A percentile compares a stretch with the other conserved stretches of the same genome.
These are phyloP conservation scores for Phialemoniopsis sp. DNA, from an alignment of 2,329 filamentous ascomycete species.

Conservation along the genomic window DNA sequence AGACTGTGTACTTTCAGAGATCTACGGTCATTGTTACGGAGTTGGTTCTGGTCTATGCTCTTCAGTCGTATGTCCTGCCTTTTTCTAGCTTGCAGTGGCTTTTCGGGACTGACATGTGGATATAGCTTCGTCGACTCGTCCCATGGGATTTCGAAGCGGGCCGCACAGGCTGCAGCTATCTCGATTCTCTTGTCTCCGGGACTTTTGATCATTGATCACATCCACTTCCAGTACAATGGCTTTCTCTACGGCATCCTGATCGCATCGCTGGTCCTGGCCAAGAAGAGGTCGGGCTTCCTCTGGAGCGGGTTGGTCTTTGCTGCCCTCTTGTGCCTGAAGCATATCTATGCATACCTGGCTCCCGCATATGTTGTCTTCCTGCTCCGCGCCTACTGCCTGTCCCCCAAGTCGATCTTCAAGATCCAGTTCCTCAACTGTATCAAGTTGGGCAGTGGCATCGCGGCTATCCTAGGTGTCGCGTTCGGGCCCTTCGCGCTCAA, in stretches of 20 bases:
- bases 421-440: slow-evolving; percentile 75
- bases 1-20: slow-evolving; percentile 90
- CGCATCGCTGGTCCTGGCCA: slow-evolving; percentile 78
- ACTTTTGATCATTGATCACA: slow-evolving; percentile 94
- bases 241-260: slow-evolving; percentile 91
- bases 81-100: not conserved
- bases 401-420: slow-evolving; percentile 68
- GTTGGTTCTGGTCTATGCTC: slow-evolving; percentile 75
- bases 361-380: slow-evolving; percentile 95
- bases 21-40: slow-evolving; percentile 84
- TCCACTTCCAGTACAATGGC: slow-evolving; percentile 99
- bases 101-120: not conserved
- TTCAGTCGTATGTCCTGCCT: slow-evolving; percentile 57
- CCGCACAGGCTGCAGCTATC: slow-evolving; percentile 80
- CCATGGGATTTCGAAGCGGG: slow-evolving; percentile 59
- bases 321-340: slow-evolving; percentile 85
- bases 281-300: slow-evolving; percentile 70
- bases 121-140: slow-evolving; percentile 73
- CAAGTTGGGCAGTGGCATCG: slow-evolving; percentile 75
- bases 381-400: slow-evolving; percentile 84
- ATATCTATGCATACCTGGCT: slow-evolving; percentile 95
- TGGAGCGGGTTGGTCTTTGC: slow-evolving; percentile 82
- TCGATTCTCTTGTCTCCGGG: slow-evolving; percentile 90
- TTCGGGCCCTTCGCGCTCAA: slow-evolving; percentile 85
- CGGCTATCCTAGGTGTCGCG: slow-evolving; percentile 68